Evolutionary conservation across 768 basidiomycete species (phyloP).

Genomic region (Mrakia blollopis): DNA sequence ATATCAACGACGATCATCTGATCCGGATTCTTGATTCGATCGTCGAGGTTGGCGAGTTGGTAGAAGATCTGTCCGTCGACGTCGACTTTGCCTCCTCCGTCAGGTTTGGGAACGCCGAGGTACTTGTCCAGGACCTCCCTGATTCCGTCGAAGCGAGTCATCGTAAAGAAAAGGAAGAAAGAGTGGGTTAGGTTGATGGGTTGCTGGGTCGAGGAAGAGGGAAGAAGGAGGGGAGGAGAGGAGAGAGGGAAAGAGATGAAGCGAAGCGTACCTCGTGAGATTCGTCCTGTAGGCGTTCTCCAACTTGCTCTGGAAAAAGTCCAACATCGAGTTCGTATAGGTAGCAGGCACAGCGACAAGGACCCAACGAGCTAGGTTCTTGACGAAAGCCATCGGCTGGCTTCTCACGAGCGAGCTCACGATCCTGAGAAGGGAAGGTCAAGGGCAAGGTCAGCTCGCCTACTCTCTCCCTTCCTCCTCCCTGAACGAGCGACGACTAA

Average conservation of each 20-base stretch:
- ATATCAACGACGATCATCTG: conserved; percentile 55
- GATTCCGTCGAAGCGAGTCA: background rate
- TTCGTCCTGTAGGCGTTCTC: conserved; percentile 40
- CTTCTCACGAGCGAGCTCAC: conserved; percentile 91
- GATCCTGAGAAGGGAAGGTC: conserved; percentile 54
- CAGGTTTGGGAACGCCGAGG: conserved; percentile 63
- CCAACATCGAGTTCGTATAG: conserved; percentile 74
- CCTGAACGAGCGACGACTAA: background rate
- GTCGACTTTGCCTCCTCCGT: conserved; percentile 54
- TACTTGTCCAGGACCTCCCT: conserved; percentile 76
- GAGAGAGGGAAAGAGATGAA: too few species aligned
- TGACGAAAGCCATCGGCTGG: conserved; percentile 67
- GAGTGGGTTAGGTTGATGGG: too few species aligned
- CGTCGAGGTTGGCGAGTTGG: conserved; percentile 90
- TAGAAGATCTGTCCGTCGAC: conserved; percentile 83
- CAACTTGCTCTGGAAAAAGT: conserved; percentile 88
- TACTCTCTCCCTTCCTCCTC: background rate
- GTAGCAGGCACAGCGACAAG: conserved; percentile 76
- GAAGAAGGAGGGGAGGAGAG: too few species aligned
- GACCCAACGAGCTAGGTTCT: conserved; percentile 84
- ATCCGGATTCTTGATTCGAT: conserved; percentile 75
- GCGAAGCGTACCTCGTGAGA: background rate
- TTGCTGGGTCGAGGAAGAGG: too few species aligned
- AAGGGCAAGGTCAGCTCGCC: background rate
- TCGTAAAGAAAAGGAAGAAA: too few species aligned